Percentiles rank a stretch among this genome's conserved stretches.
Conservation (phyloP, 441 rosid species). For the California macrophylla region DNA sequence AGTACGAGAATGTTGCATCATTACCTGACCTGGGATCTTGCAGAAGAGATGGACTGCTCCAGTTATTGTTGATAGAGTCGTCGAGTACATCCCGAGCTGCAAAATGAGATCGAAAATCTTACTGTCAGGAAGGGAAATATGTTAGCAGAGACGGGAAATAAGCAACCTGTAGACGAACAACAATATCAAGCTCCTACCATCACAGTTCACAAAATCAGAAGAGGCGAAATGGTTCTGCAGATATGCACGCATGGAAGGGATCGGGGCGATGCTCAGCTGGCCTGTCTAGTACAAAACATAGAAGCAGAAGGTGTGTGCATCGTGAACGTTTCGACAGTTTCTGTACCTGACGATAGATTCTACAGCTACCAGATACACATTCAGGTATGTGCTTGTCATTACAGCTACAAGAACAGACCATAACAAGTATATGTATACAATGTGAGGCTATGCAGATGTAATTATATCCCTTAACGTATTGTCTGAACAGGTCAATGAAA, state of each 20-base stretch:
- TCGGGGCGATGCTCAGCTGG: constrained; percentile 12
- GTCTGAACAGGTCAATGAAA: constrained; percentile 13
- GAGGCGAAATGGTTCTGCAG: constrained; percentile 22
- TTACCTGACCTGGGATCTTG: too few species aligned
- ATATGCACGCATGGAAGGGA: not conserved
- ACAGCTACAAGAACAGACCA: too few species aligned
- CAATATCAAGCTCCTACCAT: not conserved
- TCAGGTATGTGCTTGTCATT: constrained; percentile 25
- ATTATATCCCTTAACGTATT: not conserved
- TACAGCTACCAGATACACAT: constrained; percentile 30
- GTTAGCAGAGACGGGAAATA: constrained; percentile 5
- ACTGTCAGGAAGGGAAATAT: constrained; percentile 20
- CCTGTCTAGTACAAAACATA: constrained; percentile 26
- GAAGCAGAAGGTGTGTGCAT: constrained; percentile 27
- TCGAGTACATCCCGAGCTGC: constrained; percentile 40
- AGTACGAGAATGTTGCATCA: too few species aligned
- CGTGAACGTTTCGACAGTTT: constrained; percentile 28
- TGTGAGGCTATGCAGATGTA: not conserved
- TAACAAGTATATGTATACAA: too few species aligned
- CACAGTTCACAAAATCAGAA: constrained; percentile 19
- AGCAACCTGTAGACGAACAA: not conserved
- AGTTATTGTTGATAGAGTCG: constrained; percentile 27
- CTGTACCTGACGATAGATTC: constrained; percentile 23
- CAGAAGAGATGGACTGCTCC: constrained; percentile 25
- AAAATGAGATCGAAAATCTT: constrained; percentile 30